phyloP scores from a whole-genome alignment of 768 basidiomycete genomes.

The Tulasnella sp. region DNA sequence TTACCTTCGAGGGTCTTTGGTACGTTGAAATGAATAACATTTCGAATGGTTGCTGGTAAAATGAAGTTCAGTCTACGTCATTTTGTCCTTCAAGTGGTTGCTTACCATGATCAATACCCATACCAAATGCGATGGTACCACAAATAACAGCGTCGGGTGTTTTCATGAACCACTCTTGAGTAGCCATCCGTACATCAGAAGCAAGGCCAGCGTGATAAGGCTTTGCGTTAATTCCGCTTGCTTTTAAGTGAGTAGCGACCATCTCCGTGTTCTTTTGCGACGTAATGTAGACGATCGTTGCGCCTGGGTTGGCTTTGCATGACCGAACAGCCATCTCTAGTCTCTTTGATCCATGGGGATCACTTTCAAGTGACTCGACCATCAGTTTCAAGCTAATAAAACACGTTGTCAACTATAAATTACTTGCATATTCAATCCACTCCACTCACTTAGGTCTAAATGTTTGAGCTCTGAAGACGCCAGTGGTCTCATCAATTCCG shows the following conservation, averaged over 20 bases:
- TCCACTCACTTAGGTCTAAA: conserved; percentile 32
- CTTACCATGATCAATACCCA: conserved; percentile 34
- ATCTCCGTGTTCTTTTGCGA: conserved; percentile 32
- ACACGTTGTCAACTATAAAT: background rate
- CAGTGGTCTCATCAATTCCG: conserved; percentile 28
- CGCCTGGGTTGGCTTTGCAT: conserved; percentile 28
- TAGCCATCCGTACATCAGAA: conserved; percentile 26
- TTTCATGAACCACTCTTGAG: conserved; percentile 32
- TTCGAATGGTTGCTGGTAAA: conserved; percentile 12
- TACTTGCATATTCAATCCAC: background rate
- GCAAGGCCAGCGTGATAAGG: conserved; percentile 35
- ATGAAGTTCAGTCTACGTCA: background rate
- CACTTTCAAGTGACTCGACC: conserved; percentile 21
- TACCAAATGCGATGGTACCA: conserved; percentile 36
- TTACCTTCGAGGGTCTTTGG: conserved; percentile 37
- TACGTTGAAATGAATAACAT: conserved; percentile 33
- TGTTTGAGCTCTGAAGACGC: conserved; percentile 35
- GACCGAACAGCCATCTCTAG: conserved; percentile 29
- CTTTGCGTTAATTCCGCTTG: conserved; percentile 23
- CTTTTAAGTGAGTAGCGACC: conserved; percentile 24
- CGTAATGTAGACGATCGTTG: conserved; percentile 37
- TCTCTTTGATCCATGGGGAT: conserved; percentile 25
- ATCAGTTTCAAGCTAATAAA: conserved; percentile 27
- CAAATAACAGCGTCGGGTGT: conserved; percentile 30
- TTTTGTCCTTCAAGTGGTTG: background rate